Evolutionary conservation across 306 rosid genomes (phyloP).

Genomic region (Astragalus glycyphyllos): DNA sequence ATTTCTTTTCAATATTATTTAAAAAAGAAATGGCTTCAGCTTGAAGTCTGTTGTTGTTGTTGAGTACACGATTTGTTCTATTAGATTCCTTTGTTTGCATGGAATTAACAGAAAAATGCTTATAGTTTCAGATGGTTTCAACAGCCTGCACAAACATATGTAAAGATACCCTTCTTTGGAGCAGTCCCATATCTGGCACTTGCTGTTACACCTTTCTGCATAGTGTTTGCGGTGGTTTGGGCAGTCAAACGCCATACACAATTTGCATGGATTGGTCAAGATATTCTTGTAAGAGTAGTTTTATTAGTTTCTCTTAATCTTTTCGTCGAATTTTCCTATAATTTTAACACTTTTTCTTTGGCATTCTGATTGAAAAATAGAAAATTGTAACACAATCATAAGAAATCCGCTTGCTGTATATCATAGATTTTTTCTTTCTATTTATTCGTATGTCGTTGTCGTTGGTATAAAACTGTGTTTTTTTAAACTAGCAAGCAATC

Average conservation of each 20-base stretch:
- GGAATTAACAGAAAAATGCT: slow-evolving; percentile 52
- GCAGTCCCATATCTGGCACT: slow-evolving; percentile 87
- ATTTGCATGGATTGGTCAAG: slow-evolving; percentile 97
- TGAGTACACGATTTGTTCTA: slow-evolving; percentile 13
- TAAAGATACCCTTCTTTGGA: slow-evolving; percentile 87
- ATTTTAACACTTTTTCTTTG: slow-evolving; percentile 8
- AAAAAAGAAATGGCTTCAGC: slow-evolving; percentile 20
- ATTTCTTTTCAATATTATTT: slow-evolving; percentile 1
- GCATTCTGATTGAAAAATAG: slow-evolving; percentile 17
- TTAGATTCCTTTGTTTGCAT: slow-evolving; percentile 17
- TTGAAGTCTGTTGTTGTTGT: slow-evolving; percentile 18
- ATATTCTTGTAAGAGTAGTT: slow-evolving; percentile 81
- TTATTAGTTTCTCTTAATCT: slow-evolving; percentile 29
- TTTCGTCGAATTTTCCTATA: slow-evolving; percentile 12
- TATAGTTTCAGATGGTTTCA: slow-evolving; percentile 97
- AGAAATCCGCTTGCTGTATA: background rate
- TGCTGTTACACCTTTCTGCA: slow-evolving; percentile 92
- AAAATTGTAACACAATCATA: slow-evolving; percentile 8
- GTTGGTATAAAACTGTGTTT: slow-evolving; percentile 26
- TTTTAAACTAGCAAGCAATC: slow-evolving; percentile 20
- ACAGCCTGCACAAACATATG: slow-evolving; percentile 71
- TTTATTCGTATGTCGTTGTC: background rate
- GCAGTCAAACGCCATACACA: slow-evolving; percentile 64
- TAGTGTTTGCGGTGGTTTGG: slow-evolving; percentile 87
- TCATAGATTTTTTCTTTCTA: background rate